Evolutionary conservation across 805 yeast genomes (phyloP).

Genomic region (Ogataea trehalophila): DNA sequence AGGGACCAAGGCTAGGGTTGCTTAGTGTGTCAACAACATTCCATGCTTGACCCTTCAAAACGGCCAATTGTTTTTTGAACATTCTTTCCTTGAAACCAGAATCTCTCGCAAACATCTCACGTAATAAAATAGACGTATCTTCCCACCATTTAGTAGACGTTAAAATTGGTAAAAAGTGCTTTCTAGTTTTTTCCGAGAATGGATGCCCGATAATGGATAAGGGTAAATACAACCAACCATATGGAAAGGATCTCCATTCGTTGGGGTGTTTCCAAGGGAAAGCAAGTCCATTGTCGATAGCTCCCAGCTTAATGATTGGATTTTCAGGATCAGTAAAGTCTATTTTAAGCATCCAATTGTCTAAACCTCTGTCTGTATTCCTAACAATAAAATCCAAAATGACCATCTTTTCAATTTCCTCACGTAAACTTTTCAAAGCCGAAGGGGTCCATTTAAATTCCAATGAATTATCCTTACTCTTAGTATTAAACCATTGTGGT

Average conservation of each 20-base stretch:
- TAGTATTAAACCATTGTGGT: not conserved
- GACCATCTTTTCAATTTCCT: constrained; percentile 64
- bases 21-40: constrained; percentile 65
- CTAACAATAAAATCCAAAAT: constrained; percentile 68
- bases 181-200: constrained; percentile 49
- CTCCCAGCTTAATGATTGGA: constrained; percentile 53
- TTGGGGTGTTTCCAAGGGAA: constrained; percentile 83
- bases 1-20: constrained; percentile 54
- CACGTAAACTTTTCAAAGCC: constrained; percentile 45
- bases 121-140: constrained; percentile 42
- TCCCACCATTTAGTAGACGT: constrained; percentile 73
- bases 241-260: constrained; percentile 76
- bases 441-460: constrained; percentile 51
- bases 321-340: constrained; percentile 33
- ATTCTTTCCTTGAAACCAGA: constrained; percentile 58
- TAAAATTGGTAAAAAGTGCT: constrained; percentile 51
- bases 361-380: constrained; percentile 70
- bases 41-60: constrained; percentile 73
- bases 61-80: constrained; percentile 66
- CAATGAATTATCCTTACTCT: constrained; percentile 3
- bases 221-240: constrained; percentile 73
- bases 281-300: constrained; percentile 70
- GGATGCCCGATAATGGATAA: constrained; percentile 61
- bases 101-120: constrained; percentile 48
- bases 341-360: constrained; percentile 71